These are phyloP conservation scores for Microsporum canis DNA, from an alignment of 2,329 filamentous ascomycete species.

Conservation along the genomic window DNA sequence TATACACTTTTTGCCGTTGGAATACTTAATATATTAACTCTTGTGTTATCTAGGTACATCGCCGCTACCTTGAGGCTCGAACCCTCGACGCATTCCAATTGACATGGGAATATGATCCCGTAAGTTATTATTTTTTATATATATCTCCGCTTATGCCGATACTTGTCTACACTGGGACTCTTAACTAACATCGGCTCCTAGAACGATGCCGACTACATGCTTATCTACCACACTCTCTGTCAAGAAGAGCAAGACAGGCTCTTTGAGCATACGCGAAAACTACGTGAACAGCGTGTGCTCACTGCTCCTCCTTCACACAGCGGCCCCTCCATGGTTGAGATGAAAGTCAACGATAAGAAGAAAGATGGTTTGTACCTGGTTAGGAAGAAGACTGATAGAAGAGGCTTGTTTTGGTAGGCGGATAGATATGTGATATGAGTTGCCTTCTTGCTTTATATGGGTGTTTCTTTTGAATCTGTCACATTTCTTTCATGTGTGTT, in stretches of 20 bases:
- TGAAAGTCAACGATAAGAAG: slow-evolving; percentile 32
- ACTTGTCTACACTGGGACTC: background rate
- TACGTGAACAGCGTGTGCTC: slow-evolving; percentile 44
- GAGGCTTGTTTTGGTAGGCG: background rate
- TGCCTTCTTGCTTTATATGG: background rate
- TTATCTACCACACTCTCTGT: slow-evolving; percentile 63
- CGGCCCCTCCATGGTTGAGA: slow-evolving; percentile 2
- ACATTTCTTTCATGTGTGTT: background rate
- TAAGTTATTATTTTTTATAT: slow-evolving; percentile 20
- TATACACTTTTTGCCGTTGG: background rate
- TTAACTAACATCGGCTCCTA: slow-evolving; percentile 19
- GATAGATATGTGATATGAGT: background rate
- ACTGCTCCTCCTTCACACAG: background rate
- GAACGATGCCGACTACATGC: slow-evolving; percentile 54
- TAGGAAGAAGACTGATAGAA: slow-evolving; percentile 33
- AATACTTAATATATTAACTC: background rate
- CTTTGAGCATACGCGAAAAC: slow-evolving; percentile 56
- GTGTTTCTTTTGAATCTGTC: background rate
- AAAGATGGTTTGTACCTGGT: slow-evolving; percentile 38
- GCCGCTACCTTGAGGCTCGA: slow-evolving; percentile 36
- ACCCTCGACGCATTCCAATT: slow-evolving; percentile 36
- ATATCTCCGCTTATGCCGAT: background rate
- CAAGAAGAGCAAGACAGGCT: slow-evolving; percentile 60
- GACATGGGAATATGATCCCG: slow-evolving; percentile 39
- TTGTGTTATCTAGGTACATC: slow-evolving; percentile 28